Percentiles rank a stretch among this genome's conserved stretches.
Conservation (phyloP, 106 monocot genomes). For the Chionographis japonica region DNA sequence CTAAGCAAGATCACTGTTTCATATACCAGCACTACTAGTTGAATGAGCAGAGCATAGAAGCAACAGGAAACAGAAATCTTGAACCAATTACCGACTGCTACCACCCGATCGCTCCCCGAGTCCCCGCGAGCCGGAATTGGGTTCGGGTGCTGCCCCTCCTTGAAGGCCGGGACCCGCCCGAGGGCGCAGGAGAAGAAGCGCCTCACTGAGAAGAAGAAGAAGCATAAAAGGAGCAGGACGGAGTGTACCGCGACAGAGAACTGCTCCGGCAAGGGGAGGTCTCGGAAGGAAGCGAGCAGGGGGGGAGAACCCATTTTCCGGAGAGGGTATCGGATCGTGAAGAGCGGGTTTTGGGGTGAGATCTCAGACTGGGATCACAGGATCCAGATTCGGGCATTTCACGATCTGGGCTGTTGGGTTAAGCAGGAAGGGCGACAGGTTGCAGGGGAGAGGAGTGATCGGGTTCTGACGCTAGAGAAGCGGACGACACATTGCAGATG, state of each 20-base stretch:
- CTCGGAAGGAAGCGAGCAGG: conserved; percentile 10
- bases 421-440: conserved; percentile 8
- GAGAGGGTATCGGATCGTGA: neutral
- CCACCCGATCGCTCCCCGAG: neutral
- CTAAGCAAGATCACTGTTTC: conserved; percentile 24
- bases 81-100: conserved; percentile 30
- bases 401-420: conserved; percentile 10
- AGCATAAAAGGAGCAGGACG: conserved; percentile 16
- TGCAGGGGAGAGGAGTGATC: neutral
- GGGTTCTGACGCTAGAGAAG: neutral
- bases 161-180: conserved; percentile 7
- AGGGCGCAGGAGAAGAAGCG: conserved; percentile 17
- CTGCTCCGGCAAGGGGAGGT: conserved; percentile 31
- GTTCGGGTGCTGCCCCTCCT: conserved; percentile 9
- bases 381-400: conserved; percentile 32
- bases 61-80: conserved; percentile 28
- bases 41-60: conserved; percentile 37
- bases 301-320: conserved; percentile 26
- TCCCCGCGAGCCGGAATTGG: neutral
- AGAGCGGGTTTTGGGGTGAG: neutral
- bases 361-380: conserved; percentile 1
- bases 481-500: conserved; percentile 19
- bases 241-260: conserved; percentile 19
- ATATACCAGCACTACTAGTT: conserved; percentile 36
- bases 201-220: conserved; percentile 19